A percentile compares a stretch with the other conserved stretches of the same genome.
Evolutionary conservation across 352 stramenopile species (phyloP).

Genomic region (Poterioochromonas sp.): DNA sequence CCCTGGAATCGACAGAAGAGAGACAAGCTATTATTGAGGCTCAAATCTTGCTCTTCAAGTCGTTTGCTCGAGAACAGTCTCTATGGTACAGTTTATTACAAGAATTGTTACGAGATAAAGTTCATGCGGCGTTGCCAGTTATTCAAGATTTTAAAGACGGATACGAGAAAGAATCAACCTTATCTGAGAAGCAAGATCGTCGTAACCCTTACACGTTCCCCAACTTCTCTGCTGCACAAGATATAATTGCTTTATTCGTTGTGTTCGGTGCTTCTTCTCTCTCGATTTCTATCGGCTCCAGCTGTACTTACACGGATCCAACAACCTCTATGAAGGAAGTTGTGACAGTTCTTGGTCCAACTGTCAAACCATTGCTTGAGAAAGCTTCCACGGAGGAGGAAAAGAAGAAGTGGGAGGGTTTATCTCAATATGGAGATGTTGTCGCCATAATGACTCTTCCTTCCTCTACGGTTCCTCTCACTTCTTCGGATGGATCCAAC

Average conservation of each 20-base stretch:
- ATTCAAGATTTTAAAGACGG: too few relatives aligned
- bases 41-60: not conserved
- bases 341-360: not conserved
- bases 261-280: not conserved
- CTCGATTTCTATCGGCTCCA: not conserved
- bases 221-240: not conserved
- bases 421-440: not conserved
- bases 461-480: too few relatives aligned
- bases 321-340: not conserved
- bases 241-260: not conserved
- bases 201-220: too few relatives aligned
- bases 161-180: too few relatives aligned
- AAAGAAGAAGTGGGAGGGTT: not conserved
- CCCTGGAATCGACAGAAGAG: too few relatives aligned
- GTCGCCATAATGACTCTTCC: not conserved
- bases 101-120: too few relatives aligned
- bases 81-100: too few relatives aligned
- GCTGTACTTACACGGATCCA: not conserved
- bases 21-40: too few relatives aligned
- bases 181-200: too few relatives aligned
- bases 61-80: too few relatives aligned
- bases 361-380: not conserved
- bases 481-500: too few relatives aligned
- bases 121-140: too few relatives aligned
- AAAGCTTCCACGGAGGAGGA: not conserved